phyloP scores from a whole-genome alignment of 768 basidiomycete genomes.

The Boletellus ananas region DNA sequence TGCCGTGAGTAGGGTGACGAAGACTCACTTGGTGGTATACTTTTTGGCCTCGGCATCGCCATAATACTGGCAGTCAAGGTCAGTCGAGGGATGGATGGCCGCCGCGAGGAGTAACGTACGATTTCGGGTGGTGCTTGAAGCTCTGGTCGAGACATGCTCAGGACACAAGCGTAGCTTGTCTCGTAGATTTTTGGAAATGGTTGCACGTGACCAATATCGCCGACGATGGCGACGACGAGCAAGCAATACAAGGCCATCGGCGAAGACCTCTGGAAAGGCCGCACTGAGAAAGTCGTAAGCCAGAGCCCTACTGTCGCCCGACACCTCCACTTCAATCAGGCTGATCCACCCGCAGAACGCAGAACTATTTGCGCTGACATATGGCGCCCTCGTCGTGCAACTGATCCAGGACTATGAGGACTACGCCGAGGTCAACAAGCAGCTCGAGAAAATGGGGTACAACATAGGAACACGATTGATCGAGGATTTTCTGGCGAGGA shows the following conservation, averaged over 20 bases:
- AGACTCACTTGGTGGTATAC: constrained; percentile 86
- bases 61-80: constrained; percentile 68
- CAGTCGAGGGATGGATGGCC: neutral
- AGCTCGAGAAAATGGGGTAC: constrained; percentile 99
- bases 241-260: constrained; percentile 87
- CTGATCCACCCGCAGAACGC: constrained; percentile 68
- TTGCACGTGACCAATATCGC: constrained; percentile 25
- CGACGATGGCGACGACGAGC: constrained; percentile 63
- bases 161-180: too few species aligned
- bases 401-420: constrained; percentile 99
- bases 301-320: neutral
- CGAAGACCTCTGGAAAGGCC: constrained; percentile 93
- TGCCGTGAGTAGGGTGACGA: neutral
- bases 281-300: constrained; percentile 92
- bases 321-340: constrained; percentile 15
- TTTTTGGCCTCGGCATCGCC: constrained; percentile 93
- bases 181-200: neutral
- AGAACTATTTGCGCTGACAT: constrained; percentile 94
- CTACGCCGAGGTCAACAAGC: constrained; percentile 91
- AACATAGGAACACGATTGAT: constrained; percentile 95
- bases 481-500: constrained; percentile 95
- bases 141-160: constrained; percentile 79
- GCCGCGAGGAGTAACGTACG: constrained; percentile 38
- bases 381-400: constrained; percentile 96
- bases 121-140: constrained; percentile 88